Evolutionary conservation across 2,329 filamentous ascomycete genomes (phyloP).

Genomic region (Trichoderma atroviride): DNA sequence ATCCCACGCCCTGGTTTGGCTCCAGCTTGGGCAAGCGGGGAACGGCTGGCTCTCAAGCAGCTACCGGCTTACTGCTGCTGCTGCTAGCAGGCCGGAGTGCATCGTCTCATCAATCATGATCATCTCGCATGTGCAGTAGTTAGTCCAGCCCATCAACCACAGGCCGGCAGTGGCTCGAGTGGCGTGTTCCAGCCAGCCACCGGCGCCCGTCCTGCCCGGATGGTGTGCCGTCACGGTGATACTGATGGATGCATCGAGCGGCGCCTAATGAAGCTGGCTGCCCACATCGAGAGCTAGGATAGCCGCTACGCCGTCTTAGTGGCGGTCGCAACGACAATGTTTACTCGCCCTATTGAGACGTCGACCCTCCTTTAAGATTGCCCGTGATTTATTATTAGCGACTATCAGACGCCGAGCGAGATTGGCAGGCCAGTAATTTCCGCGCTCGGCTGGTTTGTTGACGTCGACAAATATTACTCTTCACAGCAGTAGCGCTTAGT

Average conservation of each 20-base stretch:
- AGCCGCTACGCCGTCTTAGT: conserved; percentile 1
- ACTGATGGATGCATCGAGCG: not conserved
- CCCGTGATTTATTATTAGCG: conserved; percentile 9
- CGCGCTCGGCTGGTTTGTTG: conserved; percentile 11
- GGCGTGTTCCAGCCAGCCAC: conserved; percentile 23
- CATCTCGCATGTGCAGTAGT: conserved; percentile 23
- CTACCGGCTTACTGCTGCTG: not conserved
- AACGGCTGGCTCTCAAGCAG: not conserved
- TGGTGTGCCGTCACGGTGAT: not conserved
- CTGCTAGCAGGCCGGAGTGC: conserved; percentile 11
- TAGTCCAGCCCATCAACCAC: conserved; percentile 9
- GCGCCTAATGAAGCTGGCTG: not conserved
- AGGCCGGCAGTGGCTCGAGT: conserved; percentile 21
- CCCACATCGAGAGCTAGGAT: not conserved
- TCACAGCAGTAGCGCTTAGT: conserved; percentile 18
- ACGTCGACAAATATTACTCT: conserved; percentile 24
- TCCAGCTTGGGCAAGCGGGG: conserved; percentile 13
- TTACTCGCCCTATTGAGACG: not conserved
- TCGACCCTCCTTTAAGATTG: conserved; percentile 4
- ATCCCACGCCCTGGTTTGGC: conserved; percentile 2
- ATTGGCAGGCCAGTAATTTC: conserved; percentile 22
- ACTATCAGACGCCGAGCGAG: conserved; percentile 13
- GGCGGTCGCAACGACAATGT: conserved; percentile 5
- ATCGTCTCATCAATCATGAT: conserved; percentile 19
- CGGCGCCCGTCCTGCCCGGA: not conserved